These are phyloP conservation scores for Phytopythium aichiense DNA, from an alignment of 352 stramenopile species.

Conservation along the genomic window DNA sequence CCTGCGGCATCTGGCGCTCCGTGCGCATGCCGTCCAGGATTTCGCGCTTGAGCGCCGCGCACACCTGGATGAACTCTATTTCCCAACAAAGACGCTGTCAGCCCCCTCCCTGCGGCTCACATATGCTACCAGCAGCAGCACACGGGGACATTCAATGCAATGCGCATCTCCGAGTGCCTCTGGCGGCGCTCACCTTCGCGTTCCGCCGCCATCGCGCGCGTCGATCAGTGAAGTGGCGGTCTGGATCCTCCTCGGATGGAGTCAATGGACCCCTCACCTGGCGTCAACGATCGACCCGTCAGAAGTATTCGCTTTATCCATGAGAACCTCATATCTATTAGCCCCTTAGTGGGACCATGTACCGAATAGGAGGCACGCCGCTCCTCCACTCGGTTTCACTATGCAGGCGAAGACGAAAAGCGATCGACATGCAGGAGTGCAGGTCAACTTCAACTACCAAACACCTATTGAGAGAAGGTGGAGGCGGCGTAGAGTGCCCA, in stretches of 20 bases:
- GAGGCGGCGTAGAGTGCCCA: slow-evolving; percentile 75
- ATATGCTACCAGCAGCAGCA: neutral
- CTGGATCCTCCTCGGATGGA: no score
- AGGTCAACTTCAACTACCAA: no score
- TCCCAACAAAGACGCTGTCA: neutral
- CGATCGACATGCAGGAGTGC: no score
- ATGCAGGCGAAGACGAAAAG: no score
- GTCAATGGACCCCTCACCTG: neutral
- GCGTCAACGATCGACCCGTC: neutral
- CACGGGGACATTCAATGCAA: no score
- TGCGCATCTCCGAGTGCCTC: no score
- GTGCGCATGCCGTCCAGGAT: slow-evolving; percentile 60
- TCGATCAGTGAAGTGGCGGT: neutral
- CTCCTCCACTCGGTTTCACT: no score
- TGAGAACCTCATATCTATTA: neutral
- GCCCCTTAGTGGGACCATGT: neutral
- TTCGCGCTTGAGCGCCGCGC: slow-evolving; percentile 67
- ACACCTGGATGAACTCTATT: slow-evolving; percentile 79
- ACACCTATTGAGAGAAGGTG: slow-evolving; percentile 17
- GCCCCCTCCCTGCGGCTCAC: neutral
- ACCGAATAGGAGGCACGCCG: neutral
- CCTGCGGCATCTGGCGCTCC: slow-evolving; percentile 72
- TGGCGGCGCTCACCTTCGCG: slow-evolving; percentile 1
- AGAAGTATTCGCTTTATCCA: neutral
- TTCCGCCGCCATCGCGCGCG: neutral